A percentile compares a stretch with the other conserved stretches of the same genome.
phyloP scores from a whole-genome alignment of 1,284 basidiomycete species.

The Trichosporon sp. region DNA sequence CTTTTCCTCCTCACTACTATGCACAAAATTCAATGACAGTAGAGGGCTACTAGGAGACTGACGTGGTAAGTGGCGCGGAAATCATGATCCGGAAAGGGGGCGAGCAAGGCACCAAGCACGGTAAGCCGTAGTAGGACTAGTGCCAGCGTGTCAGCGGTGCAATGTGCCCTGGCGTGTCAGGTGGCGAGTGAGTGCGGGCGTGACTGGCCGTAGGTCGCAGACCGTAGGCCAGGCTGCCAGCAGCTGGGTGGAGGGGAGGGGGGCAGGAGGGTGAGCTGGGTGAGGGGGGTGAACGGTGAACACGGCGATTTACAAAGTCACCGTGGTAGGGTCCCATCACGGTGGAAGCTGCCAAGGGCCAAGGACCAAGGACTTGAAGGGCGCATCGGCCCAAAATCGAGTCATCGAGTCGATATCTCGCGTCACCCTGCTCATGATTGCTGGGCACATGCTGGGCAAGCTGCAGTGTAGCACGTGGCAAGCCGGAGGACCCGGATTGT shows the following conservation, averaged over 20 bases:
- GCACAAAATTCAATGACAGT: not conserved
- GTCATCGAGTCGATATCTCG: not conserved
- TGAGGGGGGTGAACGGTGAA: too few species aligned
- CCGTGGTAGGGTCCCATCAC: too few species aligned
- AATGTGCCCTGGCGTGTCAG: not conserved
- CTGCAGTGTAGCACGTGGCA: not conserved
- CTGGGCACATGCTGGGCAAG: not conserved
- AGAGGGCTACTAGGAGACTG: too few species aligned
- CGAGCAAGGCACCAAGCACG: too few species aligned
- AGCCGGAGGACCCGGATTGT: not conserved
- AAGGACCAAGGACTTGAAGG: too few species aligned
- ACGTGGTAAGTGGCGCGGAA: not conserved
- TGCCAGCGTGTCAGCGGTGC: not conserved
- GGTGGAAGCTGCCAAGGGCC: too few species aligned
- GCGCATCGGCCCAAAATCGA: too few species aligned
- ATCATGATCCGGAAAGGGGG: not conserved
- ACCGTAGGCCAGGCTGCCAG: too few species aligned
- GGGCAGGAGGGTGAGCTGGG: too few species aligned
- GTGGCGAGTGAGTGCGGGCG: not conserved
- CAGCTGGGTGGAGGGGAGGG: too few species aligned
- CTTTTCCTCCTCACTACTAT: not conserved
- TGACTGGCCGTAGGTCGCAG: not conserved
- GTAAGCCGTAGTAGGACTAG: not conserved
- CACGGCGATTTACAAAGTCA: not conserved
- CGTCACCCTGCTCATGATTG: not conserved